These are phyloP conservation scores for Pichia thaimueangensis DNA, from an alignment of 805 yeast species.

Conservation along the genomic window DNA sequence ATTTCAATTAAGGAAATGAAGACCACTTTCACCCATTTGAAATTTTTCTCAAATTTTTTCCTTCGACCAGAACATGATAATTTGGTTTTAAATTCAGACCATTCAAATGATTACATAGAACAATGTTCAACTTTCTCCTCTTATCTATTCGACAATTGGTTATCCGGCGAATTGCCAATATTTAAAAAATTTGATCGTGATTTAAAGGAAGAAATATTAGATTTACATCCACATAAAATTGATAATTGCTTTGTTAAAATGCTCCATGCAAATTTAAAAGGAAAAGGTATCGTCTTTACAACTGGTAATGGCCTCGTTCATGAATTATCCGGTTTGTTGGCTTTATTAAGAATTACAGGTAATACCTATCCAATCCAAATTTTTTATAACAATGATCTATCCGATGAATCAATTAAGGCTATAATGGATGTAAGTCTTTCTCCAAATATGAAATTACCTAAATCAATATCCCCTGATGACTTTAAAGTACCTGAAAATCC, in stretches of 20 bases:
- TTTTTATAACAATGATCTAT: constrained; percentile 35
- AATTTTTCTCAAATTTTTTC: constrained; percentile 23
- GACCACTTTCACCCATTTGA: constrained; percentile 22
- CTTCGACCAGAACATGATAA: constrained; percentile 11
- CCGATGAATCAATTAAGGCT: constrained; percentile 27
- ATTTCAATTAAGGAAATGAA: constrained; percentile 22
- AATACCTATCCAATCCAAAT: constrained; percentile 46
- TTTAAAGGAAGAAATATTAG: constrained; percentile 8
- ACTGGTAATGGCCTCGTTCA: constrained; percentile 38
- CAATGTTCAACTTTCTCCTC: constrained; percentile 16
- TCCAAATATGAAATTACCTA: constrained; percentile 25
- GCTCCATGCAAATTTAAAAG: constrained; percentile 29
- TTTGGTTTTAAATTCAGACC: constrained; percentile 3
- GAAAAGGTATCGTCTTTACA: constrained; percentile 51
- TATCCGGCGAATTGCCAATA: constrained; percentile 33
- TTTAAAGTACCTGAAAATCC: constrained; percentile 19
- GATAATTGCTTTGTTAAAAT: constrained; percentile 26
- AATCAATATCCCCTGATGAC: constrained; percentile 16
- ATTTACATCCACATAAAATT: constrained; percentile 10
- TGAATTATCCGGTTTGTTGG: constrained; percentile 43
- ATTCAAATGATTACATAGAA: constrained; percentile 4
- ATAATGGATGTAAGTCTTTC: constrained; percentile 33
- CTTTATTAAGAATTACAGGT: constrained; percentile 43
- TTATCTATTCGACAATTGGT: constrained; percentile 37
- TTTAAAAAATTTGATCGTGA: constrained; percentile 31